Conservation (phyloP, 257 asterid genomes). For the Salvia rosmarinus region DNA sequence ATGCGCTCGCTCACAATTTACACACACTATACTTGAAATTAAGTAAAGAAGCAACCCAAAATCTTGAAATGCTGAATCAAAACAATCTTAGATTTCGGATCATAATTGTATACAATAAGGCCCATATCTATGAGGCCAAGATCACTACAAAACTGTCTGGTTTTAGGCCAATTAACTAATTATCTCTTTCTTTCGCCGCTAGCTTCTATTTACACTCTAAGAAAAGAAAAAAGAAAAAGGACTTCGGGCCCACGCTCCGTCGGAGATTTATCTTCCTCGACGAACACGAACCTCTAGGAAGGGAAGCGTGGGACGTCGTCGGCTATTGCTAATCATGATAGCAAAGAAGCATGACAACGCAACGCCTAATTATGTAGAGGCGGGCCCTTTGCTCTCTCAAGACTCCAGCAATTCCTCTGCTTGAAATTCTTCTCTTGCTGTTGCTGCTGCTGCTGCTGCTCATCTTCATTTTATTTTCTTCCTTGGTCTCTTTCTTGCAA, state of each 20-base stretch:
- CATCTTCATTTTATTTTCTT: slow-evolving; percentile 56
- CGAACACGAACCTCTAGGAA: too few relatives aligned
- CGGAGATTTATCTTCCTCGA: too few relatives aligned
- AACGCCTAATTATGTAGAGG: slow-evolving; percentile 77
- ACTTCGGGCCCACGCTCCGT: too few relatives aligned
- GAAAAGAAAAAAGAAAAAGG: too few relatives aligned
- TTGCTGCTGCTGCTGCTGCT: slow-evolving; percentile 52
- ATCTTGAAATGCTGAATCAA: slow-evolving; percentile 24
- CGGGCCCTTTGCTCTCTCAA: slow-evolving; percentile 82
- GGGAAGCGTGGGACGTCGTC: too few relatives aligned
- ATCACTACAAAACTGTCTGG: slow-evolving; percentile 46
- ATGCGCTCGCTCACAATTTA: too few relatives aligned
- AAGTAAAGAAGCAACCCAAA: background rate
- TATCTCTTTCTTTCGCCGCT: background rate
- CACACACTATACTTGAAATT: too few relatives aligned
- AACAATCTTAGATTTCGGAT: slow-evolving; percentile 17
- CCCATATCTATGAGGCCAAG: background rate
- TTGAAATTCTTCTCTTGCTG: slow-evolving; percentile 61
- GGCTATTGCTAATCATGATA: slow-evolving; percentile 68
- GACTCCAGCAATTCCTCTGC: slow-evolving; percentile 83
- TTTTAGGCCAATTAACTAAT: slow-evolving; percentile 28
- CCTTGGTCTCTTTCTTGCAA: background rate
- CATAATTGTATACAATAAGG: slow-evolving; percentile 33
- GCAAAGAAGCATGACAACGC: slow-evolving; percentile 91
- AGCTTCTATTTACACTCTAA: slow-evolving; percentile 38